These are phyloP conservation scores for Porodaedalea pini DNA, from an alignment of 1,284 basidiomycete genomes.

Conservation along the genomic window DNA sequence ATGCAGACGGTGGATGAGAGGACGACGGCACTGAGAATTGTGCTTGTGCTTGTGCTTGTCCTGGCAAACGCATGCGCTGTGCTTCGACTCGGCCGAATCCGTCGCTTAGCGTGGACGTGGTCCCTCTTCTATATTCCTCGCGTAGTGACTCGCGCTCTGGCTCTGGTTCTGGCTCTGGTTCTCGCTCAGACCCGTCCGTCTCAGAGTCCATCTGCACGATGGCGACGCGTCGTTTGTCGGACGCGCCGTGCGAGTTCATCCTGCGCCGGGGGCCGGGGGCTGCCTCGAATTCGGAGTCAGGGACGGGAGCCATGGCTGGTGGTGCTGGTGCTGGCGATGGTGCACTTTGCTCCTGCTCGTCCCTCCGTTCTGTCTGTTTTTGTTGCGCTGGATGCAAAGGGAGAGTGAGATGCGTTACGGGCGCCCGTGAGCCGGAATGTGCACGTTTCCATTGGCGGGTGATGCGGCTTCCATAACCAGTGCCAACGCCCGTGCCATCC, in stretches of 20 bases:
- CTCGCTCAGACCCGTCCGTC: conserved; percentile 24
- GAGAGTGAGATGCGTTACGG: not conserved
- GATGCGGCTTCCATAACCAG: not conserved
- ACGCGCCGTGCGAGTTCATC: conserved; percentile 50
- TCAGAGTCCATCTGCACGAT: conserved; percentile 54
- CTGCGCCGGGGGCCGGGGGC: conserved; percentile 26
- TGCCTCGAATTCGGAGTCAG: not conserved
- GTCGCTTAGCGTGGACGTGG: conserved; percentile 1
- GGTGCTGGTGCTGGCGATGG: not conserved
- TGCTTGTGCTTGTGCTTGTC: conserved; percentile 1
- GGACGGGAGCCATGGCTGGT: not conserved
- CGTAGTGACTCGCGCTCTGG: no score
- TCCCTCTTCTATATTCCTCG: no score
- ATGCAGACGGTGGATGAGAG: not conserved
- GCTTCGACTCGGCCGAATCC: conserved; percentile 14
- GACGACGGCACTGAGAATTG: not conserved
- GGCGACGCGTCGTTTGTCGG: conserved; percentile 61
- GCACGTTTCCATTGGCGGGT: not conserved
- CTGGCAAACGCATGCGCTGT: conserved; percentile 27
- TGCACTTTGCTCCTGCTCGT: no score
- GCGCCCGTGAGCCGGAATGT: not conserved
- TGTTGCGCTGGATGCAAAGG: not conserved
- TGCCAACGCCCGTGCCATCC: not conserved
- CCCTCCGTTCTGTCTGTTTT: not conserved
- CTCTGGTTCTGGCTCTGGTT: not conserved